These are phyloP conservation scores for Trypethelium eluteriae DNA, from an alignment of 495 filamentous ascomycete genomes.

Conservation along the genomic window DNA sequence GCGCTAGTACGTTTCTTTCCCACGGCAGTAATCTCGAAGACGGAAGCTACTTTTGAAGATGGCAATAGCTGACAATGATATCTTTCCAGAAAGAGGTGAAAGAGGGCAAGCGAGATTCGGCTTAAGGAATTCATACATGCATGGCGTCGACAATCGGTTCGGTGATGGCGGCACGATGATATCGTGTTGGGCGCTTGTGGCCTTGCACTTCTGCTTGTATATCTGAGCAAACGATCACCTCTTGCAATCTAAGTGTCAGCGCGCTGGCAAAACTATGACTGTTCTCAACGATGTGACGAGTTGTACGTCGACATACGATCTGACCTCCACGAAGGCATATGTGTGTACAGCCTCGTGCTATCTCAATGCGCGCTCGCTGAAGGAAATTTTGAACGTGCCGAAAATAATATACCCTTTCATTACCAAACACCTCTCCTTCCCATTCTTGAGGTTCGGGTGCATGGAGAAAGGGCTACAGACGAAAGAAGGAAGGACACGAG, in stretches of 20 bases:
- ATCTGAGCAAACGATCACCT: too few species aligned
- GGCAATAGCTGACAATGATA: constrained; percentile 21
- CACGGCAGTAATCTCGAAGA: background rate
- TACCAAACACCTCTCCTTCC: constrained; percentile 79
- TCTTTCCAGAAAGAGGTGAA: constrained; percentile 78
- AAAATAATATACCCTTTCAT: constrained; percentile 70
- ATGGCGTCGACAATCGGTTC: constrained; percentile 29
- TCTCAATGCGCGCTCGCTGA: constrained; percentile 79
- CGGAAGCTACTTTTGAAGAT: background rate
- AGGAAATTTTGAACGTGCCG: constrained; percentile 90
- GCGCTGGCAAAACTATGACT: background rate
- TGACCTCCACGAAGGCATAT: constrained; percentile 59
- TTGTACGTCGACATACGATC: background rate
- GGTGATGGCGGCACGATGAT: background rate
- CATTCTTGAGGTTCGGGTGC: constrained; percentile 62
- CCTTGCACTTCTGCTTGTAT: constrained; percentile 12
- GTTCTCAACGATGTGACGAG: constrained; percentile 19
- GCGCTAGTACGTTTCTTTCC: constrained; percentile 67
- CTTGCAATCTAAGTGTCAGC: background rate
- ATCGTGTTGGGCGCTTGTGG: background rate
- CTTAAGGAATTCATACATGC: constrained; percentile 48
- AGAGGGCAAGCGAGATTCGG: constrained; percentile 70
- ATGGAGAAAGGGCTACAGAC: constrained; percentile 80
- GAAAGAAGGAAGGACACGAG: background rate
- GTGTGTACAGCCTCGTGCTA: constrained; percentile 96